phyloP scores from a whole-genome alignment of 305 asterid species.

The Solanum chacoense region DNA sequence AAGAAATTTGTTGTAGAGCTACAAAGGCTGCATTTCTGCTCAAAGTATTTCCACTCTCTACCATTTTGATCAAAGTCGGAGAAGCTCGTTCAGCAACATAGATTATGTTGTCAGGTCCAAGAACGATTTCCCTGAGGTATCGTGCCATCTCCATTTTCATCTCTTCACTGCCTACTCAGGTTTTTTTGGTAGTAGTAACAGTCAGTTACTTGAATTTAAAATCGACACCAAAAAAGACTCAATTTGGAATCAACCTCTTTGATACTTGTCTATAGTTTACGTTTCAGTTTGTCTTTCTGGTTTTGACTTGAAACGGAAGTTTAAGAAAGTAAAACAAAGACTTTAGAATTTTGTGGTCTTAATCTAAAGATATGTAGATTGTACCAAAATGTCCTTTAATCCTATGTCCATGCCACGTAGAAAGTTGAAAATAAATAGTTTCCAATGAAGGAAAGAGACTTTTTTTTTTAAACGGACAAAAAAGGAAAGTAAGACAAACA shows the following conservation, averaged over 20 bases:
- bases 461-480: not conserved
- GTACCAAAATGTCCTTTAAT: not conserved
- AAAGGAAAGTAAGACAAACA: not conserved
- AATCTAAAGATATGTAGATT: not conserved
- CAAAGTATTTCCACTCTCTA: slow-evolving; percentile 30
- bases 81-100: slow-evolving; percentile 60
- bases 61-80: slow-evolving; percentile 58
- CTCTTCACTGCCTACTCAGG: slow-evolving; percentile 46
- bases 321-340: not conserved
- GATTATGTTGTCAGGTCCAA: slow-evolving; percentile 39
- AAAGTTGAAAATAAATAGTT: not conserved
- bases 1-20: slow-evolving; percentile 56
- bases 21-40: slow-evolving; percentile 55
- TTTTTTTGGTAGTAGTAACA: not conserved
- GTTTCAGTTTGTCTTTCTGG: not conserved
- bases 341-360: not conserved
- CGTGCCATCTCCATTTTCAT: slow-evolving; percentile 57
- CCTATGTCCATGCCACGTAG: not conserved
- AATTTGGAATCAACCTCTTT: not conserved
- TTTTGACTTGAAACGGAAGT: not conserved
- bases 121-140: slow-evolving; percentile 47
- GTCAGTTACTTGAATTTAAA: not conserved
- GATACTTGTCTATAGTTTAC: not conserved
- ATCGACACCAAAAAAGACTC: not conserved
- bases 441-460: not conserved